Percentiles rank a stretch among this genome's conserved stretches.
phyloP scores from a whole-genome alignment of 2,329 filamentous ascomycete genomes.

The Monosporascus sp. region DNA sequence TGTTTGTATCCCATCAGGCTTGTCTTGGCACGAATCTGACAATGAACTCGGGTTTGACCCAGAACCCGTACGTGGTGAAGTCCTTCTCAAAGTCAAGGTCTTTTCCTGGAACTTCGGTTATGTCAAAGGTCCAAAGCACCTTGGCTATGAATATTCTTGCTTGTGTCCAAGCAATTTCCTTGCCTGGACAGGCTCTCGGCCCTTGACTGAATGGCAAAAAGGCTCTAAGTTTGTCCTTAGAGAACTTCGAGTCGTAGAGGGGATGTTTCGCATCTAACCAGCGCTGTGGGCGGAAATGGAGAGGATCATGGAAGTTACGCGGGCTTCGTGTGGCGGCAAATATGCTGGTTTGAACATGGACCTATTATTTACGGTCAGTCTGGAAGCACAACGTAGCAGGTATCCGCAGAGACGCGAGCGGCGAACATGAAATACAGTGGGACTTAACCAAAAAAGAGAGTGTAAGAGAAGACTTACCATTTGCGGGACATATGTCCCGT shows the following conservation, averaged over 20 bases:
- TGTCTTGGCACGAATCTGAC: background rate
- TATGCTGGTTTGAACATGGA: background rate
- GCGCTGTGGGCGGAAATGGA: constrained; percentile 1
- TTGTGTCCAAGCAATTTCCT: background rate
- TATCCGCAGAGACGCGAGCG: background rate
- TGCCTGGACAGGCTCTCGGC: constrained; percentile 1
- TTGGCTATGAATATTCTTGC: background rate
- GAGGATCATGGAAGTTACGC: background rate
- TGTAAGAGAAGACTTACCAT: constrained; percentile 9
- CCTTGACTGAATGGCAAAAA: constrained; percentile 2
- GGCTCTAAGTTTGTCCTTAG: background rate
- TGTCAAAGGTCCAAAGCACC: background rate
- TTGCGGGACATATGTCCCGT: constrained; percentile 16
- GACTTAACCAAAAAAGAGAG: background rate
- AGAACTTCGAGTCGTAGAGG: background rate
- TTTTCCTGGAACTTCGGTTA: background rate
- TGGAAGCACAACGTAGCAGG: too few species aligned
- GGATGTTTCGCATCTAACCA: background rate
- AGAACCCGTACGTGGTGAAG: background rate
- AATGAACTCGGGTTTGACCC: background rate
- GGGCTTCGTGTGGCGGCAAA: constrained; percentile 1
- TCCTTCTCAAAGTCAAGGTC: background rate
- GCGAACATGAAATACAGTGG: background rate
- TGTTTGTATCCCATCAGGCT: too few species aligned
- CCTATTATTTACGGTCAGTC: background rate